Evolutionary conservation across 2,329 filamentous ascomycete species (phyloP).

Genomic region (Paracoccidioides lutzii): DNA sequence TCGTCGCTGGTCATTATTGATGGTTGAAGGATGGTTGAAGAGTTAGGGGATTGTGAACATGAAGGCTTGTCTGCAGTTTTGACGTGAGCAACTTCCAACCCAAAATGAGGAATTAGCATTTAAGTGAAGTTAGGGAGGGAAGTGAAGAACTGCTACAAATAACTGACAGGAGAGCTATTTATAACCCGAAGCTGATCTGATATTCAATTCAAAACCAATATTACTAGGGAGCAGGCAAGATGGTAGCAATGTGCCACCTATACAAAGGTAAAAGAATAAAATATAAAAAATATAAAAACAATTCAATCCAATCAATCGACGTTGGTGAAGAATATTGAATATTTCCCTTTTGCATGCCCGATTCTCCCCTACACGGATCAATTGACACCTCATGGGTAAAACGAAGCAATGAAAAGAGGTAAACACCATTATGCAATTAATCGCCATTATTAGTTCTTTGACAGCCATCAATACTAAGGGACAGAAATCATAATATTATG

Average conservation of each 20-base stretch:
- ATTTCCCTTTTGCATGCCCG: neutral
- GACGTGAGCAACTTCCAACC: too few species aligned
- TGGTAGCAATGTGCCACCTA: neutral
- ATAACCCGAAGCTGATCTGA: neutral
- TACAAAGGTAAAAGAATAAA: neutral
- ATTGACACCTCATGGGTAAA: neutral
- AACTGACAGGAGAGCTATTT: neutral
- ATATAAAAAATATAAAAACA: neutral
- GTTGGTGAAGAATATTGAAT: neutral
- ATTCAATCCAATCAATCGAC: neutral
- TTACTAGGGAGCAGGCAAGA: neutral
- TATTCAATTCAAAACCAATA: neutral
- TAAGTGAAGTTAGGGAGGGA: neutral
- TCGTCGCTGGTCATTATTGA: neutral
- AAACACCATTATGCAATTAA: neutral
- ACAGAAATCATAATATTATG: neutral
- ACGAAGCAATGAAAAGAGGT: neutral
- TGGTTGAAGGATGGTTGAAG: too few species aligned
- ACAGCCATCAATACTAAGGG: neutral
- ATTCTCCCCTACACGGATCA: neutral
- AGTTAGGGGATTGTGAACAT: too few species aligned
- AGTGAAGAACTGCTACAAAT: neutral
- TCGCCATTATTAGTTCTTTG: neutral
- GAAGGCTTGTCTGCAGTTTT: too few species aligned
- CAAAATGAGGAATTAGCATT: too few species aligned